These are phyloP conservation scores for Chaetomium cochliodes DNA, from an alignment of 495 filamentous ascomycete species.

Conservation along the genomic window DNA sequence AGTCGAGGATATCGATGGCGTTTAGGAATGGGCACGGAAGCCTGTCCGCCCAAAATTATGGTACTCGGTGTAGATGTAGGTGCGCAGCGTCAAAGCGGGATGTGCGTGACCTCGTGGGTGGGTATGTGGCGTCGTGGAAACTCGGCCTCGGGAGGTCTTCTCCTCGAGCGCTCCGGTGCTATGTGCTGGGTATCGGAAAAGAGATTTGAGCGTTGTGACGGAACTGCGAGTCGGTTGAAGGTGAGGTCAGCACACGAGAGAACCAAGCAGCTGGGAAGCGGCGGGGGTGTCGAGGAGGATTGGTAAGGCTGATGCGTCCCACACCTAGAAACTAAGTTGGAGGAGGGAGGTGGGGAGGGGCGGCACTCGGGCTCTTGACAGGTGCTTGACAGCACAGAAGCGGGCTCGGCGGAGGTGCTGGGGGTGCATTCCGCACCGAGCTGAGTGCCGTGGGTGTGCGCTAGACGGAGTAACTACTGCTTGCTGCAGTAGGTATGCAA, in stretches of 20 bases:
- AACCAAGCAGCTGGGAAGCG: constrained; percentile 23
- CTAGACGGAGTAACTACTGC: not conserved
- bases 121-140: not conserved
- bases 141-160: not conserved
- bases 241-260: constrained; percentile 26
- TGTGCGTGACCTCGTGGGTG: not conserved
- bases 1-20: not conserved
- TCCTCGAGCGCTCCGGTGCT: not conserved
- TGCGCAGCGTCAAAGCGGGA: constrained; percentile 14
- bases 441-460: constrained; percentile 8
- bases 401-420: constrained; percentile 11
- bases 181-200: constrained; percentile 17
- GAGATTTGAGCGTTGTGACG: constrained; percentile 14
- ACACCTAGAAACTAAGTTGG: constrained; percentile 8
- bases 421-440: constrained; percentile 11
- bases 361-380: constrained; percentile 7
- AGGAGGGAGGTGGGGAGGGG: constrained; percentile 17
- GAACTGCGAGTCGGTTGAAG: not conserved
- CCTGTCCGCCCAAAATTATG: constrained; percentile 18
- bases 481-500: not conserved
- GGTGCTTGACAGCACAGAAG: constrained; percentile 6
- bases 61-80: not conserved
- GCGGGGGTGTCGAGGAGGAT: constrained; percentile 25
- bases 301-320: constrained; percentile 39
- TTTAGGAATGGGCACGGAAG: constrained; percentile 17